phyloP scores from a whole-genome alignment of 1,284 basidiomycete species.

The Abortiporus biennis region DNA sequence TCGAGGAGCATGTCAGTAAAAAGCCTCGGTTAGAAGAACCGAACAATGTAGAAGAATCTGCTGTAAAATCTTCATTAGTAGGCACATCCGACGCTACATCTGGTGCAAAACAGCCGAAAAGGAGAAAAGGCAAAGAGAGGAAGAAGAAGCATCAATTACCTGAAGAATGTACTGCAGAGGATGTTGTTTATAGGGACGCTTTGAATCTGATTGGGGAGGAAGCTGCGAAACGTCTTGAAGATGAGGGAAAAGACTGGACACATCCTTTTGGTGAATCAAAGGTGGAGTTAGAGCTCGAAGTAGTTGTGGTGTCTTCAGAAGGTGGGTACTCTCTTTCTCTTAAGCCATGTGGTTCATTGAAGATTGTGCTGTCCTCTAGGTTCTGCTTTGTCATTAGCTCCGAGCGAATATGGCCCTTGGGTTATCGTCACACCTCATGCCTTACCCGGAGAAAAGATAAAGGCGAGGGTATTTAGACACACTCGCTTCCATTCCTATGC shows the following conservation, averaged over 20 bases:
- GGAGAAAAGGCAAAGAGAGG: constrained; percentile 14
- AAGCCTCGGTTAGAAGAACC: too few relatives aligned
- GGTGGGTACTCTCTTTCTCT: constrained; percentile 37
- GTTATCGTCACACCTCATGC: constrained; percentile 78
- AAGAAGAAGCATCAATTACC: constrained; percentile 30
- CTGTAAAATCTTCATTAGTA: too few relatives aligned
- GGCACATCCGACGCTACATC: too few relatives aligned
- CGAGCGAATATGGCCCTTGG: constrained; percentile 55
- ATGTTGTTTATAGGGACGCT: constrained; percentile 74
- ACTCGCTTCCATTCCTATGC: constrained; percentile 68
- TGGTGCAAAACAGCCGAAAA: too few relatives aligned
- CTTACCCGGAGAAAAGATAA: constrained; percentile 76
- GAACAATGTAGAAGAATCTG: too few relatives aligned
- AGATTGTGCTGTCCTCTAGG: constrained; percentile 34
- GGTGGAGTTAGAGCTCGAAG: constrained; percentile 63
- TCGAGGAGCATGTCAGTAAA: too few relatives aligned
- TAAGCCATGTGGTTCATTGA: not conserved
- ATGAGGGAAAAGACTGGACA: constrained; percentile 46
- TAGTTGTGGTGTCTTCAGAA: constrained; percentile 57
- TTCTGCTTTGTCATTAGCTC: constrained; percentile 59
- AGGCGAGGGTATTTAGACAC: constrained; percentile 63
- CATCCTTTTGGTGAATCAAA: constrained; percentile 55
- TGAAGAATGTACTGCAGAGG: constrained; percentile 66
- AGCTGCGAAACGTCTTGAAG: constrained; percentile 43
- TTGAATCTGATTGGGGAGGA: constrained; percentile 60